Base-by-base conservation (phyloP, 2,329 filamentous ascomycete genomes). In the Penicillium sclerotigenum region DNA sequence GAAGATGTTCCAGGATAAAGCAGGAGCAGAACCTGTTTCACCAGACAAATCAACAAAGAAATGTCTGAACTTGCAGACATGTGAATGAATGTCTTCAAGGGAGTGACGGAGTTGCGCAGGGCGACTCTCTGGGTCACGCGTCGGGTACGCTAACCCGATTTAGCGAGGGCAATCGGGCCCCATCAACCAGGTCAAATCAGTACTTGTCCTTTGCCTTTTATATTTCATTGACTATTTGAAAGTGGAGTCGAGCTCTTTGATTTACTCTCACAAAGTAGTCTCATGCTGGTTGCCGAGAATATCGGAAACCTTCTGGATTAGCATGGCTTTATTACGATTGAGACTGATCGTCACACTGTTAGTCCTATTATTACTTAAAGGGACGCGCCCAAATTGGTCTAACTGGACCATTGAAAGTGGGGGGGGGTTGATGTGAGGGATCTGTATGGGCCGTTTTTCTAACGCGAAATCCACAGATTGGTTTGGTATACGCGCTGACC, bases 61-160 rank as follows among this genome's bases (percentile, higher is more conserved):
- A 50, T 52, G 53, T 60, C 36, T 55, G 47, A 57, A 56, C 36
- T 41, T 41, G 29, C 45, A 18, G 46, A 24, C 52, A 50, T 50
- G 38, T 42, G 52, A 54, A 54, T 50, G 52, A 51, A 54, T 50
- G 52, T 54, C 45, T 54, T 53, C 58, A 49, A 60, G 58, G 61
- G 62, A 61, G 61, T 64, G 66, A 66, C 60, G 64, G 56, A 57
- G 56, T 60, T 65, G 60, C 55, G 60, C 65, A 68, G 64, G 66
- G 66, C 66, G 64, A 68, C 59, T 61, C 67, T 65, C 59, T 61
- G 57, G 61, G 71, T 74, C 71, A 74, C 71, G 71, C 71, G 71
- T 73, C 71, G 67, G 70, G 31, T 54, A 57, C 71, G 66, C 71
- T 74, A 73, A 63, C 71, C 70, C 28, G 28, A 65, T 63, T 59